Evolutionary conservation across 2,329 filamentous ascomycete genomes (phyloP), one percentile per base, ranked within the genome.

Genomic region (Diplodia mutila): DNA sequence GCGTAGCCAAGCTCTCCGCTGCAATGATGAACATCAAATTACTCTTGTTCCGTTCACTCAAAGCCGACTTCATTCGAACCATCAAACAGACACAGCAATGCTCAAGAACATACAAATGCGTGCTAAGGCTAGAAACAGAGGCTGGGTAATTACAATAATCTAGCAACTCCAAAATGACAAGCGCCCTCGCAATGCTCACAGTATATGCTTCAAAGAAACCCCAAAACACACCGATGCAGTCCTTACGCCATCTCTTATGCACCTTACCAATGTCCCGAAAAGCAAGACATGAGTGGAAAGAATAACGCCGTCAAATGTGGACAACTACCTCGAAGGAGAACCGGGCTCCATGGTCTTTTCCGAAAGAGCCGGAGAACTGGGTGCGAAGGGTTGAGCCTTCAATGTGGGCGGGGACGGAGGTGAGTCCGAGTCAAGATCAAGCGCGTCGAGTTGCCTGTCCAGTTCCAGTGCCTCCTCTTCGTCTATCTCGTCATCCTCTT

Each of bases 401-500:
- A 12, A 25, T 18, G 3, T 51, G 11, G 29, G 23, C 9, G 59
- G 59, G 21, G 59, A 63, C 16, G 59, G 23, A n/a, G 66, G 21
- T 18, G 39, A 27, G n/a, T 67, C 66, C 48, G 66, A 67, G n/a
- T 63, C 49, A 12, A 67, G 21, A n/a, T 64, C 66, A 2, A 67
- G 57, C 23, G 59, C 66, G 18, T 67, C 66, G 21, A 67, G 51
- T n/a, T 67, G 57, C 39, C 53, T 63, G 66, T 67, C 66, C 49
- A 67, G 34, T 42, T 67, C 66, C 8, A 12, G 18, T 4, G 66
- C 66, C 37, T 68, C 67, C 27, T 25, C 67, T 46, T 67, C 65
- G 21, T 53, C 65, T 21, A 61, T 67, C 16, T 67, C 54, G 12
- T 61, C 73, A 8, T 76, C 75, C 8, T 71, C 70, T 1, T 73